A percentile compares a stretch with the other conserved stretches of the same genome.
Evolutionary conservation across 352 stramenopile species (phyloP).

Genomic region (Phytopythium montanum): DNA sequence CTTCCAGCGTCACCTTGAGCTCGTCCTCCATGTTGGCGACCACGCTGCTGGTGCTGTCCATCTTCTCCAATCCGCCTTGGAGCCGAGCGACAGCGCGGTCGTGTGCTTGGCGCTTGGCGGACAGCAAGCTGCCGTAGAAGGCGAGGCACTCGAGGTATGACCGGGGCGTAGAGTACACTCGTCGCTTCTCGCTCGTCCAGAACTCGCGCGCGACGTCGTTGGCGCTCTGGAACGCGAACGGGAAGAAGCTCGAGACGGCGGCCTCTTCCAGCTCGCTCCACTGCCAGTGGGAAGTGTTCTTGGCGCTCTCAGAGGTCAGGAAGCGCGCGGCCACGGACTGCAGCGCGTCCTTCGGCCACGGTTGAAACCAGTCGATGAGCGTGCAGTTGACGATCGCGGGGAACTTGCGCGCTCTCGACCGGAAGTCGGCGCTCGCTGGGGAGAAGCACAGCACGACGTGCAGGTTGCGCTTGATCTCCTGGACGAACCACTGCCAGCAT

Average conservation of each 20-base stretch:
- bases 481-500: slow-evolving; percentile 92
- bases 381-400: slow-evolving; percentile 94
- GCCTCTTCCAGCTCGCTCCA: slow-evolving; percentile 11
- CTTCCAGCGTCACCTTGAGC: slow-evolving; percentile 85
- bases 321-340: slow-evolving; percentile 88
- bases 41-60: slow-evolving; percentile 84
- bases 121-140: slow-evolving; percentile 79
- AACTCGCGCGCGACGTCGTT: slow-evolving; percentile 87
- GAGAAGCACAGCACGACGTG: slow-evolving; percentile 95
- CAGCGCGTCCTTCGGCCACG: slow-evolving; percentile 90
- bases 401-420: slow-evolving; percentile 89
- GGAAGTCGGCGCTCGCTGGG: slow-evolving; percentile 88
- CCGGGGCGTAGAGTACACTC: slow-evolving; percentile 93
- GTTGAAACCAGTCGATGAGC: slow-evolving; percentile 93
- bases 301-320: slow-evolving; percentile 35
- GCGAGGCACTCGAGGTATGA: slow-evolving; percentile 91
- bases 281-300: slow-evolving; percentile 1
- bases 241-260: slow-evolving; percentile 91
- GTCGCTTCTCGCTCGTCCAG: slow-evolving; percentile 64
- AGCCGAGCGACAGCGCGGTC: slow-evolving; percentile 73
- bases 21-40: slow-evolving; percentile 92
- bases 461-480: slow-evolving; percentile 90
- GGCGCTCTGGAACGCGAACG: slow-evolving; percentile 91
- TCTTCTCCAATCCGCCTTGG: slow-evolving; percentile 88
- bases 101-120: slow-evolving; percentile 57